Base-by-base conservation (phyloP, 495 filamentous ascomycete genomes). In the Penicillium turbatum region DNA sequence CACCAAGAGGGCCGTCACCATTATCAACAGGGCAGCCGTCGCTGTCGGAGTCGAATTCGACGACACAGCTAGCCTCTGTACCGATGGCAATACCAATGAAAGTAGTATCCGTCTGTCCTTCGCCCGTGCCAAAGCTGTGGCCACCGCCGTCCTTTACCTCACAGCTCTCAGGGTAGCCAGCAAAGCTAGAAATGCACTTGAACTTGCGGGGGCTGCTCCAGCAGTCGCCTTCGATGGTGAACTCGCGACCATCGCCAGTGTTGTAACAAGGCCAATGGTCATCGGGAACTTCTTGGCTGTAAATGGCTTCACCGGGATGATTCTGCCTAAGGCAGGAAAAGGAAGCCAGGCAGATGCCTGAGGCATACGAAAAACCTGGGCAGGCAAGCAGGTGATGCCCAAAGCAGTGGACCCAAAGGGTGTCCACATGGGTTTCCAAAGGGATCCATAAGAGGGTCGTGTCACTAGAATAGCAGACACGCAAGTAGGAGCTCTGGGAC, bases 201-300 rank as follows among this genome's bases (percentile, higher is more conserved):
- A 61, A 61, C 13, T 40, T 57, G 50, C 59, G 59, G 2, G 59
- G 54, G n/a, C 40, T 46, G 24, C 31, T 42, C 59, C 59, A 61
- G 41, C 59, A 61, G 36, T 57, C 59, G 6, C 59, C 59, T 47
- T 61, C 59, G n/a, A 61, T 61, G 21, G 59, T 61, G 21, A 57
- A 61, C 19, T 53, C 51, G 17, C 59, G 59, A 41, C 54, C 54
- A 8, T 48, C 54, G 17, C 29, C 59, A 5, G 51, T 57, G 46
- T 57, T 61, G 40, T 61, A 61, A 36, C 59, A 61, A 12, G 54
- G 59, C 0, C 46, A 36, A n/a, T 57, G 59, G 26, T 54, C 42
- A 9, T 47, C 59, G 2, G 59, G 59, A 41, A 34, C 51, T 29
- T 35, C 46, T 5, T 61, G 15, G 40, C 57, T 31, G 36, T 57